These are phyloP conservation scores for Xylariales sp. DNA, from an alignment of 2,329 filamentous ascomycete genomes.

Conservation along the genomic window DNA sequence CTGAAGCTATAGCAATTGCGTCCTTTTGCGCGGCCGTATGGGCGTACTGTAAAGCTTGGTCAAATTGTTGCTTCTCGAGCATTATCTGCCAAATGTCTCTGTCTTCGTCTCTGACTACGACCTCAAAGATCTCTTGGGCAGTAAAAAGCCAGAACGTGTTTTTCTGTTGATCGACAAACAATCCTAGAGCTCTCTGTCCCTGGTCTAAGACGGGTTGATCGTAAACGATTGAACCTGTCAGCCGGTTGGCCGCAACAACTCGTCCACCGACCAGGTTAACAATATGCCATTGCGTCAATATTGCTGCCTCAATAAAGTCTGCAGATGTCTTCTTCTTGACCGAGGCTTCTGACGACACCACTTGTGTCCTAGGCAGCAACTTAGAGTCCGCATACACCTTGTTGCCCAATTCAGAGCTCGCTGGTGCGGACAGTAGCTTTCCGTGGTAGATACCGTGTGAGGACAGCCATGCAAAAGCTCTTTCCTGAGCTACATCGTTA, in stretches of 20 bases:
- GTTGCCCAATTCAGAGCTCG: constrained; percentile 61
- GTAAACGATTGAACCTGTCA: constrained; percentile 81
- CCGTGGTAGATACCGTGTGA: constrained; percentile 85
- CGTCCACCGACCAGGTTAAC: constrained; percentile 76
- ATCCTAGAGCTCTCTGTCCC: constrained; percentile 73
- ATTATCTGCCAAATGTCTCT: constrained; percentile 94
- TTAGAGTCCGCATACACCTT: constrained; percentile 76
- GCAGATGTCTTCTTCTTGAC: constrained; percentile 61
- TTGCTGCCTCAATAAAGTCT: constrained; percentile 73
- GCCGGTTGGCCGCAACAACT: constrained; percentile 78
- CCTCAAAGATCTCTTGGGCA: constrained; percentile 83
- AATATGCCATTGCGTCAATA: constrained; percentile 91
- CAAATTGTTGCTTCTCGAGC: constrained; percentile 81
- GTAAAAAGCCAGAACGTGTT: constrained; percentile 98
- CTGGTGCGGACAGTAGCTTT: constrained; percentile 60
- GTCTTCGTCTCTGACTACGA: constrained; percentile 85
- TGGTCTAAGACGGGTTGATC: constrained; percentile 81
- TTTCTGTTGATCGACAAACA: constrained; percentile 87
- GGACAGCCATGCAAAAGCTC: constrained; percentile 86
- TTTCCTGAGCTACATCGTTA: constrained; percentile 57
- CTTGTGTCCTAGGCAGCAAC: constrained; percentile 67
- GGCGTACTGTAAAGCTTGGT: constrained; percentile 81
- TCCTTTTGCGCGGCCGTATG: constrained; percentile 78
- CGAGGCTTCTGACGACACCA: constrained; percentile 63
- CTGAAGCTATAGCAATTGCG: constrained; percentile 84